Conservation (phyloP, 2,329 filamentous ascomycete species). For the Ceratocystis diversiconidia region DNA sequence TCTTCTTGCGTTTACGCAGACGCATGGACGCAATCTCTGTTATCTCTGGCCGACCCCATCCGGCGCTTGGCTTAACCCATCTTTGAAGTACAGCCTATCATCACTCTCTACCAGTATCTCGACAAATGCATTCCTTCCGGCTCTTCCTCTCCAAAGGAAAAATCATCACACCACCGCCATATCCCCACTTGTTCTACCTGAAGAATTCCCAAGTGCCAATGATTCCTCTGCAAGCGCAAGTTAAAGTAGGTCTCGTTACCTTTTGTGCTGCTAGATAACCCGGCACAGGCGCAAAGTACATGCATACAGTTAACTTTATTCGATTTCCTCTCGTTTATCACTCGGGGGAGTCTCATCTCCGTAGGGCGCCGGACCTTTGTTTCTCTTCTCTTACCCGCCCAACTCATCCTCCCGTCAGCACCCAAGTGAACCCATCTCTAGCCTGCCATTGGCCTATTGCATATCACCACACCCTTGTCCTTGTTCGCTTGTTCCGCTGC, state of each 20-base stretch:
- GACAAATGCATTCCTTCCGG: too few relatives aligned
- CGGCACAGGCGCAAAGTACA: neutral
- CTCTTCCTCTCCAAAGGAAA: too few relatives aligned
- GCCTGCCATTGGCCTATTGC: neutral
- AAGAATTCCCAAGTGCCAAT: neutral
- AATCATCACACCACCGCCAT: neutral
- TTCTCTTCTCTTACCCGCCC: neutral
- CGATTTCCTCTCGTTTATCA: neutral
- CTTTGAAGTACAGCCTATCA: too few relatives aligned
- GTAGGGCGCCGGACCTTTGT: neutral
- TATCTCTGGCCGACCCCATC: too few relatives aligned
- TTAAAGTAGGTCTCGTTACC: neutral
- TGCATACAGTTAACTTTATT: neutral
- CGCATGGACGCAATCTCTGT: too few relatives aligned
- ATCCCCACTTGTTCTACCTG: neutral
- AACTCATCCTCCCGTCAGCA: neutral
- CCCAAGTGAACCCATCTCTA: neutral
- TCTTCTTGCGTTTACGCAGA: too few relatives aligned
- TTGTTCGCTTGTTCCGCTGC: too few relatives aligned
- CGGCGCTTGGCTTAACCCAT: too few relatives aligned
- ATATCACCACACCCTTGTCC: too few relatives aligned
- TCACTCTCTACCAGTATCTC: too few relatives aligned
- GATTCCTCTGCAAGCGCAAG: neutral
- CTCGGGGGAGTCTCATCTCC: neutral
- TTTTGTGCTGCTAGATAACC: neutral